Conservation (phyloP, 129 eudicot genomes). For the Deinandra increscens region DNA sequence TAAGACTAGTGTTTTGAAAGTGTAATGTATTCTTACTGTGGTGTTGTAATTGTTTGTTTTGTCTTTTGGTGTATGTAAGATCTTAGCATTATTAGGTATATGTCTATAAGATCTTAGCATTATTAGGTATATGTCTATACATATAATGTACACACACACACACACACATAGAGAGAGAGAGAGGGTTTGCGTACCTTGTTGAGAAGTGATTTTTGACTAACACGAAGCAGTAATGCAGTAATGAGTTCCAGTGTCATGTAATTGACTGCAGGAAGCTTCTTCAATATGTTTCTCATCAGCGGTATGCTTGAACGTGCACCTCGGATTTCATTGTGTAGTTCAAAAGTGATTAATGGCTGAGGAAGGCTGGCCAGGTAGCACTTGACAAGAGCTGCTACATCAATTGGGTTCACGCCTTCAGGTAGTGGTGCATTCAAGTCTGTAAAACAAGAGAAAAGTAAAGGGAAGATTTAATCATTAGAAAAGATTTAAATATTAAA, state of each 20-base stretch:
- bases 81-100: background rate
- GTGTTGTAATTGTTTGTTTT: too few relatives aligned
- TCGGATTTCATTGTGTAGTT: constrained; percentile 64
- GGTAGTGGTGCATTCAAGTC: constrained; percentile 79
- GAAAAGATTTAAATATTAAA: background rate
- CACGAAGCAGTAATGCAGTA: constrained; percentile 86
- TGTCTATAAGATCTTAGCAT: background rate
- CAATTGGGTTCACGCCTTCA: constrained; percentile 56
- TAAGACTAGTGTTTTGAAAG: too few relatives aligned
- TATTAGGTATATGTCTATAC: background rate
- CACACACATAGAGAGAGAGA: background rate
- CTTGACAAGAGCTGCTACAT: constrained; percentile 78
- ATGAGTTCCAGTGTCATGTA: constrained; percentile 84
- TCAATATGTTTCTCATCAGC: constrained; percentile 66
- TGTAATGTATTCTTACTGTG: too few relatives aligned
- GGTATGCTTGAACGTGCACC: constrained; percentile 71
- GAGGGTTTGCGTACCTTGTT: constrained; percentile 59
- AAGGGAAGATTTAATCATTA: background rate
- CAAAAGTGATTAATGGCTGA: constrained; percentile 72
- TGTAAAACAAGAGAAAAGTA: constrained; percentile 22
- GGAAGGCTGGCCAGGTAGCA: constrained; percentile 96
- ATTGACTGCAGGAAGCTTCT: constrained; percentile 87
- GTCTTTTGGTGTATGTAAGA: background rate
- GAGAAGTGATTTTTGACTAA: constrained; percentile 87
- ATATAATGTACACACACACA: too few relatives aligned